Base-by-base conservation (phyloP, 257 asterid species). In the Rehmannia glutinosa region DNA sequence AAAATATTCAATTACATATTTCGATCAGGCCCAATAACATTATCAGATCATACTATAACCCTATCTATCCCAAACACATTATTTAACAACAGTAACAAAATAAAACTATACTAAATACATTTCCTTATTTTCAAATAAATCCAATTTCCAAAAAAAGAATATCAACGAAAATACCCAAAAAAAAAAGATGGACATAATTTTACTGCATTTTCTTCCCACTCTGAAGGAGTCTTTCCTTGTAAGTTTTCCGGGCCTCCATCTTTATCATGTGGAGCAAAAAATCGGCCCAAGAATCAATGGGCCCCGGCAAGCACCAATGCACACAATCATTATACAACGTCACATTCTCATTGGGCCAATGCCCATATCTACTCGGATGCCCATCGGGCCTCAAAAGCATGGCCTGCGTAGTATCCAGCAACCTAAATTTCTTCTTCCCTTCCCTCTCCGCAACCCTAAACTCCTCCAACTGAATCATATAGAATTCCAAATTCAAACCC, bases 261-360 rank as follows among this genome's bases (percentile, higher is more conserved):
- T 86, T 86, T 15, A 84, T 35, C 81, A 78, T 72, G 57, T 86
- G 87, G 33, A 68, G 72, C 79, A 86, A 43, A 66, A 82, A 67
- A 58, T 82, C 87, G 42, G 87, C 88, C 94, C 91, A 86, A 23
- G 77, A 13, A 82, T 86, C 94, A 63, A 86, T 82, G n/a, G 91
- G 91, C 28, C 94, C 94, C 0, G 89, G 87, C 63, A 81, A 68
- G 13, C 86, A 81, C 86, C 86, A 81, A 63, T 81, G 86, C 56
- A 81, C 78, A 12, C 86, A 81, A 6, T 81, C 86, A 51, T 77
- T 81, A 3, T 68, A 66, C 50, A 80, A 1, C 0, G 82, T 73
- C 52, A 82, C 85, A 24, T 77, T 84, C 84, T 80, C 74, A 39
- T 72, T 39, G 75, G 84, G 79, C 91, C 86, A 73, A 42, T 87